Base-by-base conservation (phyloP, 1,284 basidiomycete species). In the Leccinum pachyderme region DNA sequence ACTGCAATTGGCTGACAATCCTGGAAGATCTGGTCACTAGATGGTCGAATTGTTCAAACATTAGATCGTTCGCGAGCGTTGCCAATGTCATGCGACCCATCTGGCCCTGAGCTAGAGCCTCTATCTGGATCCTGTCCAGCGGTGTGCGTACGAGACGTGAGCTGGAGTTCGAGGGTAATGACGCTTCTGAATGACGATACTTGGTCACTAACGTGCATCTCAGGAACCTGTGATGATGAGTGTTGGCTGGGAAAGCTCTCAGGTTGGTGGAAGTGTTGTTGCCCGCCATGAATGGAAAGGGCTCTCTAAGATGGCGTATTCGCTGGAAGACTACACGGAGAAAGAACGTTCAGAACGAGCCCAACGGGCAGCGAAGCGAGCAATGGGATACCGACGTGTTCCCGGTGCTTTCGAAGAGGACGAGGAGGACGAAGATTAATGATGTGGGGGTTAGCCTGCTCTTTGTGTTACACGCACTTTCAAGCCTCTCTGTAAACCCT, bases 241-340 rank as follows among this genome's bases (percentile, higher is more conserved):
- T 57, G 93, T 92, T 3, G 92, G 86, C 5, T 98, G 95, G 95
- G 86, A 91, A 49, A 80, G 79, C 27, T 77, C 77, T 27, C 75
- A 77, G 15, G 78, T 95, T 89, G 95, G 86, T 84, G 57, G 81
- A 77, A 93, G 93, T 41, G 81, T 84, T 43, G 81, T 98, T 25
- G 94, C 93, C 4, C 81, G 89, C 59, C 95, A 98, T 65, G 91
- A 97, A 73, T 98, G 93, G 92, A 96, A 95, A 72, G 93, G 93
- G 1, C 75, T 93, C 49, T 81, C 82, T 2, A 95, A 93, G 71
- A 81, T 86, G 71, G 72, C 73, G 4, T 76, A 81, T 28, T 75
- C 73, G 5, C 67, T 96, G 47, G 88, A 93, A 67, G 92, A 95
- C 67, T 87, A 84, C 77, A 78, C 82, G 1, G 86, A 87, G 71